Percentiles rank a stretch among this genome's conserved stretches.
phyloP scores from a whole-genome alignment of 805 yeast species.

The Cephaloascus albidus region DNA sequence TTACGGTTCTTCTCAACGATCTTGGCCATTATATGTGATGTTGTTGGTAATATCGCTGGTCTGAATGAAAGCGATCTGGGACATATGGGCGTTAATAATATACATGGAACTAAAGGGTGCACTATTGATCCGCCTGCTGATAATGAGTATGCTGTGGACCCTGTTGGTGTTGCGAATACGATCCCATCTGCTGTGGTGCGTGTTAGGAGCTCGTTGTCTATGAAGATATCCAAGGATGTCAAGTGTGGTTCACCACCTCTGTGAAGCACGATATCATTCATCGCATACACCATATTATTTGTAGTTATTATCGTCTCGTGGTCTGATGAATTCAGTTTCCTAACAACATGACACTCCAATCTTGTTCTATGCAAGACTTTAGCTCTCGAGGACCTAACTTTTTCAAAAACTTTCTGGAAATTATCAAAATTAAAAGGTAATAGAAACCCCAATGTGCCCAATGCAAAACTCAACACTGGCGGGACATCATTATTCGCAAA shows the following conservation, averaged over 20 bases:
- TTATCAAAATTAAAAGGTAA: constrained; percentile 76
- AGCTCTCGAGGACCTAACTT: constrained; percentile 60
- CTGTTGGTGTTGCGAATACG: constrained; percentile 82
- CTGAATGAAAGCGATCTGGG: constrained; percentile 88
- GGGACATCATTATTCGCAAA: constrained; percentile 72
- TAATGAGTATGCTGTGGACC: constrained; percentile 88
- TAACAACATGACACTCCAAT: constrained; percentile 61
- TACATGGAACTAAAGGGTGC: constrained; percentile 79
- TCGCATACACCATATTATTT: constrained; percentile 52
- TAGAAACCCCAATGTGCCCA: constrained; percentile 87
- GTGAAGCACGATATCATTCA: constrained; percentile 87
- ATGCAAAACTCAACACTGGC: constrained; percentile 79
- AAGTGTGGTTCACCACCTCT: constrained; percentile 84
- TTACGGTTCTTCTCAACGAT: constrained; percentile 41
- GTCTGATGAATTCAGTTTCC: constrained; percentile 3
- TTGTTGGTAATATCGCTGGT: constrained; percentile 74
- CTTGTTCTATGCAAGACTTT: constrained; percentile 70
- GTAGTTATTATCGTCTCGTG: not conserved
- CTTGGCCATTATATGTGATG: constrained; percentile 62
- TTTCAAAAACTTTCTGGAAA: constrained; percentile 48
- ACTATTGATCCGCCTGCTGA: constrained; percentile 90
- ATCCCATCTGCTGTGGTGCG: constrained; percentile 91
- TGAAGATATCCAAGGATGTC: constrained; percentile 72
- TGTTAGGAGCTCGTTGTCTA: constrained; percentile 78
- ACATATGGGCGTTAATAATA: constrained; percentile 81